phyloP scores from a whole-genome alignment of 192 early-diverging fungal species.

The Coemansia sp. region DNA sequence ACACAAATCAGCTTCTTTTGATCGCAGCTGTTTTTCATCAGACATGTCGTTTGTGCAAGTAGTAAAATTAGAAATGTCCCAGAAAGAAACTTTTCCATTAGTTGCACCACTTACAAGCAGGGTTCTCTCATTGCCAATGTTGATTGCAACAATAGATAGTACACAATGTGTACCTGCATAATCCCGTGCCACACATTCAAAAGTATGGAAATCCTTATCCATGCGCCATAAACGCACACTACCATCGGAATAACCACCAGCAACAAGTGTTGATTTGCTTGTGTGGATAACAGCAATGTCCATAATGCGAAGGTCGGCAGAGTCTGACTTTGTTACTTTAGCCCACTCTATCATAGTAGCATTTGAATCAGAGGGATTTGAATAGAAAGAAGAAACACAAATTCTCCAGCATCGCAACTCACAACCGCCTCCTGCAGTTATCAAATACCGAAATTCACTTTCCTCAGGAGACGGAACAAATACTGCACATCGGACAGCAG shows the following conservation, averaged over 20 bases:
- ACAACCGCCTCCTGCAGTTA: slow-evolving; percentile 65
- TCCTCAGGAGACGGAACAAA: slow-evolving; percentile 12
- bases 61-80: slow-evolving; percentile 17
- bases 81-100: slow-evolving; percentile 25
- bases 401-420: slow-evolving; percentile 64
- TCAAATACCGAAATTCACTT: slow-evolving; percentile 40
- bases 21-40: neutral
- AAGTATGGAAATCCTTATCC: neutral
- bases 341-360: slow-evolving; percentile 10
- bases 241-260: slow-evolving; percentile 73
- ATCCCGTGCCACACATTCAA: slow-evolving; percentile 23
- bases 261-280: slow-evolving; percentile 38
- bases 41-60: neutral
- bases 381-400: slow-evolving; percentile 3
- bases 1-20: slow-evolving; percentile 12
- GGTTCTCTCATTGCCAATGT: neutral
- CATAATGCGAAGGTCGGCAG: slow-evolving; percentile 65
- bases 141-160: slow-evolving; percentile 19
- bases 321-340: slow-evolving; percentile 1
- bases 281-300: slow-evolving; percentile 56
- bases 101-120: slow-evolving; percentile 34
- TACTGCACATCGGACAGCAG: slow-evolving; percentile 26
- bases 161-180: slow-evolving; percentile 18
- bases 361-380: neutral
- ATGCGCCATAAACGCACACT: slow-evolving; percentile 53